A percentile compares a stretch with the other conserved stretches of the same genome.
These are phyloP conservation scores for Populus euphratica DNA, from an alignment of 345 rosid genomes.

Conservation along the genomic window DNA sequence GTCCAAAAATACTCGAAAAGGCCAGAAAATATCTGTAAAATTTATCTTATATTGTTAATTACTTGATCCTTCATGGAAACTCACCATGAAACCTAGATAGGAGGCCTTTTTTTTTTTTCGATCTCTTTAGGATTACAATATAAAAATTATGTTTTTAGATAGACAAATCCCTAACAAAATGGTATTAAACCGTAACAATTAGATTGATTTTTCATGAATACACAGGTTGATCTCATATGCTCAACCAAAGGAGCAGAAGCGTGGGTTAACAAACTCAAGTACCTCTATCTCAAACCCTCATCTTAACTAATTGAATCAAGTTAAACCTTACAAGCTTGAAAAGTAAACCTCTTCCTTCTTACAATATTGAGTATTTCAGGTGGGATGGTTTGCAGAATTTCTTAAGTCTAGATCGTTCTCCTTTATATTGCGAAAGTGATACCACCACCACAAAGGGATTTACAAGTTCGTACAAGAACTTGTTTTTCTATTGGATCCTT, in stretches of 20 bases:
- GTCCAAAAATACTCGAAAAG: too few relatives aligned
- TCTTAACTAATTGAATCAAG: not conserved
- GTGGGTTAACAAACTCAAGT: slow-evolving; percentile 43
- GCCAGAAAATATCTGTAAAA: too few relatives aligned
- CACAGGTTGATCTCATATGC: slow-evolving; percentile 41
- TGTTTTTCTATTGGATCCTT: slow-evolving; percentile 38
- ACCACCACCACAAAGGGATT: slow-evolving; percentile 28
- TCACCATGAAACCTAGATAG: too few relatives aligned
- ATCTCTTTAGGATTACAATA: too few relatives aligned
- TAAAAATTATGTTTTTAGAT: too few relatives aligned
- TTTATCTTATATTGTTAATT: too few relatives aligned
- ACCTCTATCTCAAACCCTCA: not conserved
- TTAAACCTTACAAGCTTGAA: not conserved
- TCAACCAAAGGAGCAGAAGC: slow-evolving; percentile 47
- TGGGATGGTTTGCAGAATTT: slow-evolving; percentile 35
- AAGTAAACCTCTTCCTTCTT: not conserved
- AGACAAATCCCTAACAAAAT: too few relatives aligned
- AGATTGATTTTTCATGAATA: not conserved
- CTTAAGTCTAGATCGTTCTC: slow-evolving; percentile 14
- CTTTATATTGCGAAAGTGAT: slow-evolving; percentile 32
- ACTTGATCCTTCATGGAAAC: too few relatives aligned
- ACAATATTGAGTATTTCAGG: slow-evolving; percentile 11
- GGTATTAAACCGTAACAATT: too few relatives aligned
- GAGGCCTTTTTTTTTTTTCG: too few relatives aligned
- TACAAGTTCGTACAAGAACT: slow-evolving; percentile 27